Evolutionary conservation across 106 monocot species (phyloP), one percentile per base, ranked within the genome.

Genomic region (Acanthochlamys bracteata): DNA sequence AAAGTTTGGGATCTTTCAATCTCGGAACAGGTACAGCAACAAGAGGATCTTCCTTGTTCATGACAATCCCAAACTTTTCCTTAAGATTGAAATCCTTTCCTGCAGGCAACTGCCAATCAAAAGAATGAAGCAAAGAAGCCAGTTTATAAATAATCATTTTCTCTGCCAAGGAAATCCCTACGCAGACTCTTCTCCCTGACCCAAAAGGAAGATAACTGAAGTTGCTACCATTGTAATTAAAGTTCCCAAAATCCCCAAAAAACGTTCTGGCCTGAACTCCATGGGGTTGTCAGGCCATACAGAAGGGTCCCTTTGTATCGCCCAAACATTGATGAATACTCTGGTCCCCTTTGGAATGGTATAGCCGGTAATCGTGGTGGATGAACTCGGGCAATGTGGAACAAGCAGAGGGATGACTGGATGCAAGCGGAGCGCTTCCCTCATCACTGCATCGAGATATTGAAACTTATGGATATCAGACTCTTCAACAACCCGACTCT

Each of bases 31-130:
- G 81, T 15, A 78, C 49, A 20, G 67, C 71, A 24, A 81, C 71
- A 13, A 81, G 61, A 1, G 71, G 74, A 21, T 57, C n/a, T 4
- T 70, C 80, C 66, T 75, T 86, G 60, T 40, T 73, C 33, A 77
- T 7, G 8, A 71, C 67, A 42, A 86, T 61, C 11, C 64, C 82
- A 45, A 82, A 74, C 53, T 52, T 76, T 45, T 87, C 82, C 4
- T 24, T 22, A 20, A 79, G 42, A 14, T 87, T 76, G 3, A 77
- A 17, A 59, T 71, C 25, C 7, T 11, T 49, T 16, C 76, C 79
- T 20, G 60, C 69, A 3, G 71, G 79, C 24, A 87, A 13, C 51
- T 66, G 43, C 87, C 87, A 87, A 20, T 80, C 77, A 15, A 88
- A 88, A 21, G 71, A 69, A 24, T 83, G 87, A 26, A 88, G 58